Evolutionary conservation across 2,329 filamentous ascomycete species (phyloP).

Genomic region (Xylaria sp.): DNA sequence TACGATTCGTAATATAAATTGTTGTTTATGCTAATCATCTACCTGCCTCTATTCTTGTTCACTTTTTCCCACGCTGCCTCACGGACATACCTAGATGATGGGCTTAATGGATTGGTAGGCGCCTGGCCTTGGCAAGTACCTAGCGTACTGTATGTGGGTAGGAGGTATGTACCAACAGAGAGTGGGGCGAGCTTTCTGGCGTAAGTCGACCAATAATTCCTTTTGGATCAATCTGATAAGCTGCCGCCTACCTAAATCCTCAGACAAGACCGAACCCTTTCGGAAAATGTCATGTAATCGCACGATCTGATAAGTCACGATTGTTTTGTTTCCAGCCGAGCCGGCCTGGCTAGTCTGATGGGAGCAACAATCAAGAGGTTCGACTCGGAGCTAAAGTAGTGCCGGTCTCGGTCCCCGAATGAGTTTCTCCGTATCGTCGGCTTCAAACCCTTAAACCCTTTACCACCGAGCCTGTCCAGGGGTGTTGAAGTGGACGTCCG

Average conservation of each 20-base stretch:
- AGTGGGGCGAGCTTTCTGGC: background rate
- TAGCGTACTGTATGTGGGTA: background rate
- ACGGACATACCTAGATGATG: too few species aligned
- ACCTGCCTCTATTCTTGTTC: background rate
- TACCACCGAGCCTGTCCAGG: constrained; percentile 37
- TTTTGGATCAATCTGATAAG: constrained; percentile 38
- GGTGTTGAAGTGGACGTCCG: background rate
- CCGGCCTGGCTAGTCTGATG: background rate
- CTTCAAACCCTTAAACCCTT: constrained; percentile 18
- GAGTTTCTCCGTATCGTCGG: constrained; percentile 30
- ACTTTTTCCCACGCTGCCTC: background rate
- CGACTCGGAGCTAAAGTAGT: background rate
- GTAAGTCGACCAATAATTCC: constrained; percentile 20
- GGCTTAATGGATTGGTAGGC: background rate
- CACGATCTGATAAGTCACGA: constrained; percentile 33
- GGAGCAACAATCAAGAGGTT: background rate
- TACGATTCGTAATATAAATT: background rate
- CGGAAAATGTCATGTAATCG: constrained; percentile 14
- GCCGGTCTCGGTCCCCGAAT: constrained; percentile 24
- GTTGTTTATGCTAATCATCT: background rate
- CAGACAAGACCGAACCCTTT: background rate
- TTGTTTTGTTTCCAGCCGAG: background rate
- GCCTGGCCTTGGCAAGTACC: background rate
- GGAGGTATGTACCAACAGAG: background rate
- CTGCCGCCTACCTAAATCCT: constrained; percentile 2